Base-by-base conservation (phyloP, 352 stramenopile genomes). In the Blastocystis sp. region DNA sequence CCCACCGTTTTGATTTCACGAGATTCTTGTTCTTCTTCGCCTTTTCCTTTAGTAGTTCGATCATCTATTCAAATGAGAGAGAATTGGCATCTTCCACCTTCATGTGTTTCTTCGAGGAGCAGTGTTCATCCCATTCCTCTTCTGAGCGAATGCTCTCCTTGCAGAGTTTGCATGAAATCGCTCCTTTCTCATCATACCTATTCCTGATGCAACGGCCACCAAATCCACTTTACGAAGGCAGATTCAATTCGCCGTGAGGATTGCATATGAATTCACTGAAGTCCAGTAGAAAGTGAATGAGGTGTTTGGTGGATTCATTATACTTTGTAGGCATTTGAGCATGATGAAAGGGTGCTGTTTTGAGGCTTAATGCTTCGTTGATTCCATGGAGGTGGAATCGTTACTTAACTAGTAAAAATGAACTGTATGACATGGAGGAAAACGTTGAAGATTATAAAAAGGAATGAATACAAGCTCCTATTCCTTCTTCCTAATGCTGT, bases 41-140 rank as follows among this genome's bases (percentile, higher is more conserved):
- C 42, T 48, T 81, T 64, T 36, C 69, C 27, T 81, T 81, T 21
- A 81, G 36, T 44, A 81, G 29, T 48, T 81, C 40, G 27, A 81
- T 64, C 69, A 81, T 81, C 69, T 81, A 48, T 65, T 44, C 18
- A 34, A n/a, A 14, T 64, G 14, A 81, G n/a, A 6, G 4, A 40
- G 16, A 29, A 7, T 9, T 51, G 21, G 57, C 8, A 1, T 29
- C 6, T 49, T 63, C 3, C 34, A 81, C 69, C 11, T 57, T 54
- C 0, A 63, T 81, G 63, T 81, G 69, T n/a, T 81, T 81, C 34
- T 48, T 46, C 8, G 69, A 64, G 14, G 48, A 14, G 42, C 46
- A 54, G 63, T 81, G 69, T n/a, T 59, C 48, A 29, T 40, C 32
- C 69, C 69, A 81, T 1, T 29, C 29, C 53, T 34, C 46, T 38